Evolutionary conservation across 139 green algal species (phyloP).

Genomic region (Zygnema cylindricum): DNA sequence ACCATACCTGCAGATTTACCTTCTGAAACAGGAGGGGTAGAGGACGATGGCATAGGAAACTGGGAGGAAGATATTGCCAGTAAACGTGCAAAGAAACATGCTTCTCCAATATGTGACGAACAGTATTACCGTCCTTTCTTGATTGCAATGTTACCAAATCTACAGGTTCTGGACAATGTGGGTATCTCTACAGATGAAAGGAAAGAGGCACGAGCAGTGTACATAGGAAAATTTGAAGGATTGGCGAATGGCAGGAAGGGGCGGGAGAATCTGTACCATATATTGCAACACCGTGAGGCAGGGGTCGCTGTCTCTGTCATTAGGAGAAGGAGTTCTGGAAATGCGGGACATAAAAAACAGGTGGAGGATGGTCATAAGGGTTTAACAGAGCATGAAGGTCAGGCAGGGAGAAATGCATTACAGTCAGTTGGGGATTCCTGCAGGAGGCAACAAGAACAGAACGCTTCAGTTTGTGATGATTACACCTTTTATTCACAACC

Average conservation of each 20-base stretch:
- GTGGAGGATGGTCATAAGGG: background rate
- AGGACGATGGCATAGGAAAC: background rate
- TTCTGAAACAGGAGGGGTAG: background rate
- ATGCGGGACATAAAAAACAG: background rate
- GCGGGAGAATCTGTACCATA: slow-evolving; percentile 11
- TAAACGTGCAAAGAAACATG: background rate
- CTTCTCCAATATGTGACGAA: slow-evolving; percentile 39
- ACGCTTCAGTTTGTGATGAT: background rate
- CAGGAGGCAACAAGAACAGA: too few species aligned
- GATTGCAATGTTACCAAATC: slow-evolving; percentile 15
- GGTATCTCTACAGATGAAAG: slow-evolving; percentile 10
- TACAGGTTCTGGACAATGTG: slow-evolving; percentile 49
- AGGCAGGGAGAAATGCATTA: background rate
- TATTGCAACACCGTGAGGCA: slow-evolving; percentile 21
- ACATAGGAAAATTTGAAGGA: slow-evolving; percentile 14
- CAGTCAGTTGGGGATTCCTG: background rate
- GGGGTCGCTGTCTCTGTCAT: background rate
- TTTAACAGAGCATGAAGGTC: background rate
- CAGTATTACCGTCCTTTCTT: slow-evolving; percentile 43
- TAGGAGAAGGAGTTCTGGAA: background rate
- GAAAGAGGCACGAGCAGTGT: slow-evolving; percentile 1
- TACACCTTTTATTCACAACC: background rate
- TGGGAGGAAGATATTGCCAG: background rate
- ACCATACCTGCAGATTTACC: background rate
- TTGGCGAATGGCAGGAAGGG: background rate